Percentiles rank a stretch among this genome's conserved stretches.
phyloP scores from a whole-genome alignment of 495 filamentous ascomycete species.

The Tuber microsphaerosporum region DNA sequence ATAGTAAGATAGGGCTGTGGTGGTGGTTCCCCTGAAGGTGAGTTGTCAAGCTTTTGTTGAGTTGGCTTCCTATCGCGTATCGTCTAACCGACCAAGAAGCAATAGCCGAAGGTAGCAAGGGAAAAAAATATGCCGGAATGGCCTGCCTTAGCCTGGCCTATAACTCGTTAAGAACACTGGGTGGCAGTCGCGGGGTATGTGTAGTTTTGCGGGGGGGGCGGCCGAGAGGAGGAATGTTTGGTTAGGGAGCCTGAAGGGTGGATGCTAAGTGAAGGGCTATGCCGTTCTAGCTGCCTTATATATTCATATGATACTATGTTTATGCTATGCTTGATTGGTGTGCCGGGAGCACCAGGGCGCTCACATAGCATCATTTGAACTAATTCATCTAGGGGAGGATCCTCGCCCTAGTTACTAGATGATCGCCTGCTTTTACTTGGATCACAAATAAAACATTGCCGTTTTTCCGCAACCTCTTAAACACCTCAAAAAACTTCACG shows the following conservation, averaged over 20 bases:
- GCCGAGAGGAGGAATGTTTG: background rate
- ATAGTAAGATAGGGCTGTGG: too few relatives aligned
- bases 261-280: background rate
- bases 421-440: background rate
- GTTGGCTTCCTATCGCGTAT: too few relatives aligned
- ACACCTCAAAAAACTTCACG: background rate
- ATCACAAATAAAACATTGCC: background rate
- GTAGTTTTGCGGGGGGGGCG: background rate
- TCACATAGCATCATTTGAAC: background rate
- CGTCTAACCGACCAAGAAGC: too few relatives aligned
- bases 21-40: too few relatives aligned
- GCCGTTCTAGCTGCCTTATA: background rate
- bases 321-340: too few relatives aligned
- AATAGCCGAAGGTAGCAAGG: too few relatives aligned
- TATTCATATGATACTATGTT: background rate
- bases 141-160: too few relatives aligned
- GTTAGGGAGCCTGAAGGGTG: background rate
- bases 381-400: background rate
- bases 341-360: background rate
- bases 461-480: background rate
- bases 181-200: background rate
- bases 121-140: too few relatives aligned
- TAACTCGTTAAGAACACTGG: too few relatives aligned
- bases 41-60: too few relatives aligned
- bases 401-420: background rate